Base-by-base conservation (phyloP, 768 basidiomycete genomes). In the Termitomyces sp. region DNA sequence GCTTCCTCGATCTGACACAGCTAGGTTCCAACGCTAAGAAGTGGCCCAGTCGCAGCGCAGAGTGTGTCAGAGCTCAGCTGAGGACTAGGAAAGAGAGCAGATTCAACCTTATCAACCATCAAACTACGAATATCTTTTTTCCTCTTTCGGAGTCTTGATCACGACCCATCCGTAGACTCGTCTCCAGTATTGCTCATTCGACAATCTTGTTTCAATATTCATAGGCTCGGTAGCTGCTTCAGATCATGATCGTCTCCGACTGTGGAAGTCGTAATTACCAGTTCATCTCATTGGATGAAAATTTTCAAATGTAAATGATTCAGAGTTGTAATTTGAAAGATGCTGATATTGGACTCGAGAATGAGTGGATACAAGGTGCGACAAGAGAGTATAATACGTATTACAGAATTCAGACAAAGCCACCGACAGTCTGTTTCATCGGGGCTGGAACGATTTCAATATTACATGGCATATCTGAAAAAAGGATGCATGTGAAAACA, bases 391-490 rank as follows among this genome's bases (percentile, higher is more conserved):
- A 58, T 59, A 59, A 65, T 64, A 65, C 59, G 64, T 62, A 64
- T 60, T 42, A 63, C 62, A 60, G 48, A 54, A 62, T 56, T 62
- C 60, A 51, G 50, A 46, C 54, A 60, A 55, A 58, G 56, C 56
- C 59, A 56, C 57, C 45, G 44, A 52, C 54, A 9, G 23, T 29
- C 54, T 50, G 49, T 40, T 34, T 42, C 54, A 58, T 42, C 43
- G 17, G 38, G 44, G 49, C 38, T 37, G 42, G 41, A 52, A 51
- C 57, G 17, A 56, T 58, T 54, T 65, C 56, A 44, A 31, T 40
- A 63, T 72, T 82, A 84, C 83, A 85, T 83, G 61, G 84, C 77
- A 70, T 78, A 76, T 66, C 77, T 77, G 50, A 45, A 48, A 51
- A n/a, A n/a, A n/a, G n/a, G n/a, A 64, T 61, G 45, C 44, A 38